phyloP scores from a whole-genome alignment of 1,284 basidiomycete genomes.

The Vanrija sp. region DNA sequence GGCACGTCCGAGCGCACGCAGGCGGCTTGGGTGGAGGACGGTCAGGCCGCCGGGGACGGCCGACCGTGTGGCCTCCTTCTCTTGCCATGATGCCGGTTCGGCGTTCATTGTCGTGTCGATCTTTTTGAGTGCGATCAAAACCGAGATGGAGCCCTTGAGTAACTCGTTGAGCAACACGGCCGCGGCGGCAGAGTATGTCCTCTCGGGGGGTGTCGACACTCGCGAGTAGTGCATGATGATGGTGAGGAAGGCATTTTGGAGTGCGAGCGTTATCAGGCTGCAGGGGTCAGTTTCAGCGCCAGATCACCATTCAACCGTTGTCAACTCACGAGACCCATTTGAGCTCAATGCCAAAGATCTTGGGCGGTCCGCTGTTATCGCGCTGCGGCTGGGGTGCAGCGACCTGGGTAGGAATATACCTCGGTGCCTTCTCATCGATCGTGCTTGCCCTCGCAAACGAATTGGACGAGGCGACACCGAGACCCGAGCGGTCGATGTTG shows the following conservation, averaged over 20 bases:
- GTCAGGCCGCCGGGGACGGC: conserved; percentile 10
- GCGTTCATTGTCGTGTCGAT: conserved; percentile 41
- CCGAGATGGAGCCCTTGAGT: conserved; percentile 81
- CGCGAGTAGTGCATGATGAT: conserved; percentile 95
- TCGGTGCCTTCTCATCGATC: conserved; percentile 1
- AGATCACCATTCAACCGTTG: background rate
- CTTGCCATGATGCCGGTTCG: background rate
- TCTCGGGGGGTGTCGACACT: conserved; percentile 69
- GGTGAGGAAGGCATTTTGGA: conserved; percentile 85
- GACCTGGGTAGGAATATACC: too few species aligned
- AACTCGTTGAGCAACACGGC: conserved; percentile 91
- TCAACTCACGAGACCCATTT: conserved; percentile 46
- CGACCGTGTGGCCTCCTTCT: conserved; percentile 1
- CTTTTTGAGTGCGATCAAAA: conserved; percentile 59
- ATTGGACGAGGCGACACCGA: conserved; percentile 10
- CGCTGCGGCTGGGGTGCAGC: too few species aligned
- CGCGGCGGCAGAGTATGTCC: conserved; percentile 77
- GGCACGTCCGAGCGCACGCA: conserved; percentile 25
- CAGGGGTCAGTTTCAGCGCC: background rate
- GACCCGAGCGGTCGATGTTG: conserved; percentile 18
- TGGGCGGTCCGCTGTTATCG: conserved; percentile 17
- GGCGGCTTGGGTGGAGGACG: conserved; percentile 30
- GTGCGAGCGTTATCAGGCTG: conserved; percentile 82
- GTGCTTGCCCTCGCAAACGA: conserved; percentile 1
- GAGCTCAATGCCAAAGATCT: conserved; percentile 42